Evolutionary conservation across 345 rosid species (phyloP), one percentile per base, ranked within the genome.

Genomic region (Triadica sebifera): DNA sequence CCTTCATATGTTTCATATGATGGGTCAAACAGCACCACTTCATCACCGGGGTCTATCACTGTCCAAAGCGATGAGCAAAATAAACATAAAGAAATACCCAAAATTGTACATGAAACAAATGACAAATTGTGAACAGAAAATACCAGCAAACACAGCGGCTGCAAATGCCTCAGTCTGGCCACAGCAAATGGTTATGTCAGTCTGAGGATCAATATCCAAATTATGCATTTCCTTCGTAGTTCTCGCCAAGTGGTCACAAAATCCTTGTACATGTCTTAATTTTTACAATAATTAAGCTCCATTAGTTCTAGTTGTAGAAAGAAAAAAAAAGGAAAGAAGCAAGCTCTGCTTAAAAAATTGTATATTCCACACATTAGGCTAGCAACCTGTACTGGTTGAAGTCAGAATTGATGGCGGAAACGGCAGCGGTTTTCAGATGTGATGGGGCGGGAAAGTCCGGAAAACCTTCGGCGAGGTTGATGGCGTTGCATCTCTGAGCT

Each of bases 131-230:
- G 29, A 55, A 60, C 45, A 70, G 52, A n/a, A 61, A 80, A 37
- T 71, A 88, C 92, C 46, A 6, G 92, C 78, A 60, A 89, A 87
- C 8, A 80, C 53, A 3, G 89, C 80, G 4, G 93, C 86, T 0
- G 93, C 93, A 67, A 89, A 87, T 13, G 93, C 93, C 86, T 87
- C 93, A 12, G 89, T 80, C 81, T 87, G 89, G 67, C 93, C 93
- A 61, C 90, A 89, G 70, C 88, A 85, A 77, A 89, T 80, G 58
- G 86, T 87, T 34, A 87, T 79, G 76, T 89, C 89, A 16, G 84
- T 86, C 10, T 53, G 64, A 12, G 93, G 93, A 50, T 87, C 84
- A 38, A 87, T 69, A 39, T 81, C 77, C 3, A 89, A 78, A 59
- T 84, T 86, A 41, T 85, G 81, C 78, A 69, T 80, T 67, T 59